Evolutionary conservation across 805 yeast genomes (phyloP).

Genomic region (Candida ulmi): DNA sequence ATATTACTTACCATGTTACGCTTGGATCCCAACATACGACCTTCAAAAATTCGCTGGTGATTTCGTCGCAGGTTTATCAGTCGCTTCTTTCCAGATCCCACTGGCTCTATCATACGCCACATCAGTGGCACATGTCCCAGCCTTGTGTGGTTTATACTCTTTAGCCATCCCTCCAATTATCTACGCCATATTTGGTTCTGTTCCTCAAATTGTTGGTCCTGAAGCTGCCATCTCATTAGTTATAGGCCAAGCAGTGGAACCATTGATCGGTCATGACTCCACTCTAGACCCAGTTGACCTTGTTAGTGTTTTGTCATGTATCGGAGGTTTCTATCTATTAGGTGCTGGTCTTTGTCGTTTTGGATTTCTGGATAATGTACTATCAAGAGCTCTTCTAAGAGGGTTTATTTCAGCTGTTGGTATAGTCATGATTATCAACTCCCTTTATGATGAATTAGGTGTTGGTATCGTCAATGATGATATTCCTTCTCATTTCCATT

Average conservation of each 20-base stretch:
- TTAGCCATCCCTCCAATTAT: conserved; percentile 74
- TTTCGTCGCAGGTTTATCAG: conserved; percentile 74
- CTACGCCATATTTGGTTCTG: conserved; percentile 75
- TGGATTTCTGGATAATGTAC: conserved; percentile 78
- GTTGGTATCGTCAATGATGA: conserved; percentile 41
- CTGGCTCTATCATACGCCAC: conserved; percentile 69
- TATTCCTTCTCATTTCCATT: conserved; percentile 50
- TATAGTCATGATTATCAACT: conserved; percentile 72
- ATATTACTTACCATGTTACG: conserved; percentile 61
- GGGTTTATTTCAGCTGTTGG: conserved; percentile 90
- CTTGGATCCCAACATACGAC: conserved; percentile 59
- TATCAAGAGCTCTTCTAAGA: conserved; percentile 68
- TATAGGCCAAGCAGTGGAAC: conserved; percentile 73
- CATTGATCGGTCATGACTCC: conserved; percentile 37
- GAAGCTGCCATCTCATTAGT: conserved; percentile 84
- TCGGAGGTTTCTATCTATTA: conserved; percentile 68
- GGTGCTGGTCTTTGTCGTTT: conserved; percentile 76
- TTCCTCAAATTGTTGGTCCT: conserved; percentile 87
- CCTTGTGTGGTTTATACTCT: conserved; percentile 72
- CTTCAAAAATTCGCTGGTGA: conserved; percentile 45
- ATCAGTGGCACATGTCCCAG: conserved; percentile 78
- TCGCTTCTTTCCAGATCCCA: conserved; percentile 91
- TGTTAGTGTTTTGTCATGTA: conserved; percentile 63
- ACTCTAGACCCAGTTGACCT: conserved; percentile 45
- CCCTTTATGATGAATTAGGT: conserved; percentile 69